Conservation (phyloP, 176 grass and related monocot genomes). For the Microstegium vimineum region DNA sequence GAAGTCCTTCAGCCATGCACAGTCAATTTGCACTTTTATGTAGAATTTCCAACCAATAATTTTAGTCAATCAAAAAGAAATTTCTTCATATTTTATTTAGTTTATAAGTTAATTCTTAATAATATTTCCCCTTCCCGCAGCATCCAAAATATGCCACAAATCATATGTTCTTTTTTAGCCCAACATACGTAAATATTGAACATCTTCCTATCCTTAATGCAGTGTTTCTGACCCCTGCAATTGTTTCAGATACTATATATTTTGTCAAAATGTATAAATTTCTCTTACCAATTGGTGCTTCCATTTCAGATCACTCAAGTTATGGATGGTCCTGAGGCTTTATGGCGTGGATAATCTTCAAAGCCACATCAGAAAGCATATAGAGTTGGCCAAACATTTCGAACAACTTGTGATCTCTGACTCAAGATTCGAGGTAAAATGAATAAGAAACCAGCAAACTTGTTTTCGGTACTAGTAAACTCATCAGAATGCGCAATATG, state of each 20-base stretch:
- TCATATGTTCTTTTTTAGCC: not conserved
- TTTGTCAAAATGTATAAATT: not conserved
- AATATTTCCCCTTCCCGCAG: not conserved
- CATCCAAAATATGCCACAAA: not conserved
- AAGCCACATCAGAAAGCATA: constrained; percentile 63
- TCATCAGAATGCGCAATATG: not conserved
- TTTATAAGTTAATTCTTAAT: not conserved
- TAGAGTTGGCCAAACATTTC: constrained; percentile 53
- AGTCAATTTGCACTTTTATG: not conserved
- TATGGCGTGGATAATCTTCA: constrained; percentile 71
- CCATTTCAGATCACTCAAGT: constrained; percentile 63
- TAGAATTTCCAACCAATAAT: not conserved
- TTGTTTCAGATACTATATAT: not conserved
- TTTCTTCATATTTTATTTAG: not conserved
- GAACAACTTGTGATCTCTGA: constrained; percentile 50
- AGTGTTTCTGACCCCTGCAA: not conserved
- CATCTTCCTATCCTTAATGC: not conserved
- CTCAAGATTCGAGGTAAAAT: constrained; percentile 67
- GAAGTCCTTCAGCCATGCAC: not conserved
- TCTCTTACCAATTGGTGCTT: not conserved
- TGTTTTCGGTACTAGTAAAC: not conserved
- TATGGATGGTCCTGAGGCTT: constrained; percentile 79
- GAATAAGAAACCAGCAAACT: not conserved
- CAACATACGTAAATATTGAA: not conserved
- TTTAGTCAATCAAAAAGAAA: not conserved